Evolutionary conservation across 331 rosid species (phyloP), one percentile per base, ranked within the genome.

Genomic region (Spiraea crenata): DNA sequence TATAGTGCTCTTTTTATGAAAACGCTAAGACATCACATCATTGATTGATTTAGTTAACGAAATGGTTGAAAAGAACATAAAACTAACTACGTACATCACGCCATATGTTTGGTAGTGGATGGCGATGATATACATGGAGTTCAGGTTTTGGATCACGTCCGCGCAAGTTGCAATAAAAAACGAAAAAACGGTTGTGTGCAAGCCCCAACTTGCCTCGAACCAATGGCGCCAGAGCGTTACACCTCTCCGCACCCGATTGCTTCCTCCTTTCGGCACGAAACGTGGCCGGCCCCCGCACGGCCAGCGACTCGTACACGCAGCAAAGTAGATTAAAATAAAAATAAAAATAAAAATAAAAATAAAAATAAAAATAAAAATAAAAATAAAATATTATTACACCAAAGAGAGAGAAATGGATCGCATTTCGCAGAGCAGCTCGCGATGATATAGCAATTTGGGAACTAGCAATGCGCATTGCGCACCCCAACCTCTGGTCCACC

Each of bases 401-500:
- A 41, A 1, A 34, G 19, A 19, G 5, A 17, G 4, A 7, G 58
- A 56, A 15, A 20, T 19, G 31, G 3, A 34, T 47, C 47, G 65
- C 5, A 41, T 7, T 68, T 39, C 37, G 62, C 31, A 4, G 17
- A 46, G 61, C 60, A 38, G 57, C 50, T 13, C 64, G 5, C 56
- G 51, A 49, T 3, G 48, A 57, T 13, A 34, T 57, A 13, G 63
- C 63, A 54, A 35, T 10, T 25, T 25, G 31, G 70, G 34, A n/a
- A 75, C 11, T 37, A 76, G 67, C 75, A n/a, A 82, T 70, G 88
- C 80, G 69, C 87, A 60, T 71, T 57, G 77, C 74, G 35, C 76
- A 47, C 71, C 76, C 31, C 6, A 41, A 9, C 69, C 19, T 49
- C 70, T 72, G 12, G 10, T 52, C 31, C 76, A 37, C 80, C 42